Base-by-base conservation (phyloP, 306 rosid species). In the Rosa chinensis region DNA sequence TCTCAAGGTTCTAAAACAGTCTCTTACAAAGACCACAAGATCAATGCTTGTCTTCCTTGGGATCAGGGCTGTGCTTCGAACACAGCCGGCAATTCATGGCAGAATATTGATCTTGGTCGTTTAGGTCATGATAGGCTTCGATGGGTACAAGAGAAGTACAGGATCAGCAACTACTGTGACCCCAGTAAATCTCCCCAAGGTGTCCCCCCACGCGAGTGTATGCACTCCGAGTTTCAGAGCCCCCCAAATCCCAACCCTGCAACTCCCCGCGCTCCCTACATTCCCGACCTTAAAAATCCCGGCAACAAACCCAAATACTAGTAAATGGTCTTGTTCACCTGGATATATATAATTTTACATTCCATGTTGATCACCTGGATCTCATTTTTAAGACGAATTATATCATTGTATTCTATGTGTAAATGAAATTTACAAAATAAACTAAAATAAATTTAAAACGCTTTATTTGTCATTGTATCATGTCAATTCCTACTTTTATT, bases 101-200 rank as follows among this genome's bases (percentile, higher is more conserved):
- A 20, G 11, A 50, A 61, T 37, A 66, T 73, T 49, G 75, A 18
- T 9, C 73, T 86, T 12, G 82, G 78, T 28, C 74, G 66, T 10
- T 59, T 76, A 40, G 77, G 81, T 13, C 39, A 78, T 49, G 78
- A 79, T 3, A 83, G 80, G 50, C 39, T 83, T 18, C 55, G 79
- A 75, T 81, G 85, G 87, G 83, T 67, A 73, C 87, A 78, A 9
- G 48, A 80, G 40, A 83, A 78, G 28, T 66, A 37, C 77, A 78
- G 81, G 87, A 25, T 86, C 59, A 84, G 84, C 68, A 72, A 81
- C 66, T 83, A 83, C 61, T 83, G 87, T 67, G 87, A 84, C 39
- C 39, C 32, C 4, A 67, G 72, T 23, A 76, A 83, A 58, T 86
- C 80, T 52, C 83, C 89, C 52, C 69, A 83, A 48, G 87, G 87